A percentile compares a stretch with the other conserved stretches of the same genome.
Evolutionary conservation across 2,329 filamentous ascomycete species (phyloP).

Genomic region (Colletotrichum chlorophyti): DNA sequence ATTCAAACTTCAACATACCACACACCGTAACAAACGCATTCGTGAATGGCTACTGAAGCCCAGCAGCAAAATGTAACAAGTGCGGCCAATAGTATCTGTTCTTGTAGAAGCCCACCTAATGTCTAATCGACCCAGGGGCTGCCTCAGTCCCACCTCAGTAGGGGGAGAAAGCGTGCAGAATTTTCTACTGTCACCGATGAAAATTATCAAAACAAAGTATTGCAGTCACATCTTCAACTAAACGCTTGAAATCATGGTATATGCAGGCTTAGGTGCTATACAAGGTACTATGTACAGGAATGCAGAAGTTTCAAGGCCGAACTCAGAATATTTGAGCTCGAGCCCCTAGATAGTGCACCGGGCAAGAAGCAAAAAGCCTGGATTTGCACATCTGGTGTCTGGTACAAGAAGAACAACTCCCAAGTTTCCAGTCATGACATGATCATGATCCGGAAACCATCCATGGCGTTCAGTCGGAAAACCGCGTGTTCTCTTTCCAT

Average conservation of each 20-base stretch:
- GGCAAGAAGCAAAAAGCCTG: slow-evolving; percentile 19
- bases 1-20: background rate
- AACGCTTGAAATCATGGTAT: slow-evolving; percentile 12
- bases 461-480: no score
- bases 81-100: no score
- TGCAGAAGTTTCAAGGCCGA: no score
- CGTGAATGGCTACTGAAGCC: no score
- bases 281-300: slow-evolving; percentile 29
- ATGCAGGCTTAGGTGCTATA: slow-evolving; percentile 26
- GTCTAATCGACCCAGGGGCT: no score
- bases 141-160: no score
- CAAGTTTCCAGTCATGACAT: background rate
- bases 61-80: no score
- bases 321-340: background rate
- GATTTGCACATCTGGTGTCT: slow-evolving; percentile 24
- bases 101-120: no score
- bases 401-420: slow-evolving; percentile 10
- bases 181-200: no score
- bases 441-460: background rate
- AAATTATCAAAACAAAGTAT: background rate
- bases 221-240: background rate
- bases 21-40: no score
- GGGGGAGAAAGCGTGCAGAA: no score
- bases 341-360: slow-evolving; percentile 8
- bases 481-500: background rate